Evolutionary conservation across 768 basidiomycete species (phyloP), one percentile per base, ranked within the genome.

Genomic region (Rhodosporidiobolus odoratus): DNA sequence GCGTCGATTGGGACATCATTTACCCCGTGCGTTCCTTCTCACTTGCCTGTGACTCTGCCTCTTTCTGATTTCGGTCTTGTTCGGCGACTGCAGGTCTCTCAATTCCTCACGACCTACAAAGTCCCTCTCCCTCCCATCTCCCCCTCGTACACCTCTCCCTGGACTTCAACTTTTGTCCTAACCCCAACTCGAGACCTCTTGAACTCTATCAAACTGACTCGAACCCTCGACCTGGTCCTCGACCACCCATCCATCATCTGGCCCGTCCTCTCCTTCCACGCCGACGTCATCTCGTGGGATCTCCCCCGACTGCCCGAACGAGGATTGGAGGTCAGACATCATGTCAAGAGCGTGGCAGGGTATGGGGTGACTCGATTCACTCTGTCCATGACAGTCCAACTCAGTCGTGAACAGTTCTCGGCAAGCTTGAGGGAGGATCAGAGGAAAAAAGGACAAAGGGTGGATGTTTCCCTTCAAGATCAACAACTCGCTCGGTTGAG

Each of bases 101-200:
- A 92, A 86, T 94, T 96, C 81, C 81, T 98, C 71, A 86, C 87
- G 0, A 87, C 91, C 3, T 93, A 89, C 80, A 90, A 88, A 78
- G 84, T 97, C 43, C 83, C 86, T 16, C 80, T 94, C 15, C 81
- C 86, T 2, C 77, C 73, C 23, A 84, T 41, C n/a, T 3, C n/a
- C 3, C 1, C 43, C 0, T 78, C 71, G 15, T 86, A 88, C 76
- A 77, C 76, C 21, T 88, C 85, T 17, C 84, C 84, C 12, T 87
- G 83, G 84, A 62, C 78, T 9, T 76, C 77, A 57, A 69, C 72
- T 16, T 80, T 81, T 65, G 72, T 78, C 10, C 83, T 95, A 40
- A 80, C 81, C 0, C 85, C 87, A 2, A 78, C 85, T 35, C 84
- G 89, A 50, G 85, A 88, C 65, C 79, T 79, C 15, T 78, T 85